Evolutionary conservation across 768 basidiomycete genomes (phyloP).

Genomic region (Tricholoma sp.): DNA sequence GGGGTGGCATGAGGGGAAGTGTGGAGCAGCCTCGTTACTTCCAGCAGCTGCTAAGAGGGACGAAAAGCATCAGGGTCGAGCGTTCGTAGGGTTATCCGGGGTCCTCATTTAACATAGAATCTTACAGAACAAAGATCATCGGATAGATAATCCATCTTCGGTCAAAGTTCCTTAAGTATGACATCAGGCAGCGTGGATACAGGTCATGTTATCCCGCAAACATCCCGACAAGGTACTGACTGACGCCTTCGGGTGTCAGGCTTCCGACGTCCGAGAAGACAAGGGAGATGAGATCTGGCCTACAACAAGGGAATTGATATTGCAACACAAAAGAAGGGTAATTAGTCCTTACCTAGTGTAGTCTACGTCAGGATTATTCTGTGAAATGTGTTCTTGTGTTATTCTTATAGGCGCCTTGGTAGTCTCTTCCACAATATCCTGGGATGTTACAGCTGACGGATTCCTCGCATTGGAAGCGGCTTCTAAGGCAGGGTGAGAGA

Average conservation of each 20-base stretch:
- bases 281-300: slow-evolving; percentile 89
- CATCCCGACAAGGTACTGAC: slow-evolving; percentile 93
- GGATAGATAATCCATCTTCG: slow-evolving; percentile 31
- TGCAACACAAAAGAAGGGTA: not conserved
- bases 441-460: slow-evolving; percentile 9
- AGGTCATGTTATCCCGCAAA: slow-evolving; percentile 57
- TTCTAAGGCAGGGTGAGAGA: slow-evolving; percentile 40
- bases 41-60: not conserved
- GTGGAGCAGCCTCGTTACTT: not conserved
- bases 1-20: not conserved
- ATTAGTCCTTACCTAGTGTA: slow-evolving; percentile 68
- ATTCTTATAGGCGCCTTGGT: slow-evolving; percentile 38
- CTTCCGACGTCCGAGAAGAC: slow-evolving; percentile 95
- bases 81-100: not conserved
- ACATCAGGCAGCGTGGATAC: slow-evolving; percentile 9
- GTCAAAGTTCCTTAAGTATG: slow-evolving; percentile 6
- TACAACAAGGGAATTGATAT: slow-evolving; percentile 21
- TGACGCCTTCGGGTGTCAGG: slow-evolving; percentile 88
- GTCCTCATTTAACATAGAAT: not conserved
- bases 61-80: not conserved
- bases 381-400: slow-evolving; percentile 76
- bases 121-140: slow-evolving; percentile 24
- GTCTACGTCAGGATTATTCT: slow-evolving; percentile 87
- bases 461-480: slow-evolving; percentile 19
- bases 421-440: slow-evolving; percentile 17